These are phyloP conservation scores for Phytophthora europaea DNA, from an alignment of 352 stramenopile species.

Conservation along the genomic window DNA sequence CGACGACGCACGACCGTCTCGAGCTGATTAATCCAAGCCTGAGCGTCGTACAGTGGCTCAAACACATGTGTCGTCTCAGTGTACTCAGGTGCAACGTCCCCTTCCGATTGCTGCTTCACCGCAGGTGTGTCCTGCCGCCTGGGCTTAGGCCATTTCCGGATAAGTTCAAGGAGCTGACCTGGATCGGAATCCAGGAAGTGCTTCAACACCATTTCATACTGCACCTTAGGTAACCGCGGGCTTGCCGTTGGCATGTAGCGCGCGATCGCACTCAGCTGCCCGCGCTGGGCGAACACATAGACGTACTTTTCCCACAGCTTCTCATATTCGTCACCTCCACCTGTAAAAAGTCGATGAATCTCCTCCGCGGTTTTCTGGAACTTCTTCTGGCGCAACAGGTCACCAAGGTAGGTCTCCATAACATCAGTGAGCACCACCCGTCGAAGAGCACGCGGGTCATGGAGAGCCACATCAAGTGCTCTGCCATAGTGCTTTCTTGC, in stretches of 20 bases:
- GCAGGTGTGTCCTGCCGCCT: conserved; percentile 47
- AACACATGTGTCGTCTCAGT: conserved; percentile 75
- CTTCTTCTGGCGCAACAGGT: conserved; percentile 78
- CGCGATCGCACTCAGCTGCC: conserved; percentile 77
- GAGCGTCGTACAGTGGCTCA: conserved; percentile 82
- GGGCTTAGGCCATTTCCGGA: conserved; percentile 88
- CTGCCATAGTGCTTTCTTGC: conserved; percentile 67
- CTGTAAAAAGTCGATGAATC: conserved; percentile 75
- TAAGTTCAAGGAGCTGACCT: conserved; percentile 76
- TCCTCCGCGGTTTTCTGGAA: conserved; percentile 81
- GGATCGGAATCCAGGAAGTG: conserved; percentile 88
- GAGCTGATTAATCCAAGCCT: conserved; percentile 87
- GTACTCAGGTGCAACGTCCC: conserved; percentile 71
- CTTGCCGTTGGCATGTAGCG: conserved; percentile 78
- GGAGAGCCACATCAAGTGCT: conserved; percentile 72
- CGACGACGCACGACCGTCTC: conserved; percentile 77
- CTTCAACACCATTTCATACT: conserved; percentile 90
- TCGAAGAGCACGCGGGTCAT: conserved; percentile 64
- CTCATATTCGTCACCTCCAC: conserved; percentile 61
- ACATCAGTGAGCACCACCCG: conserved; percentile 70
- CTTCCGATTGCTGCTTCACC: conserved; percentile 28
- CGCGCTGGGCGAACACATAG: conserved; percentile 86
- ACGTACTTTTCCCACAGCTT: conserved; percentile 90
- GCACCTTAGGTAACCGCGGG: conserved; percentile 68
- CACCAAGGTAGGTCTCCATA: conserved; percentile 80